phyloP scores from a whole-genome alignment of 2,329 filamentous ascomycete genomes.

The Pseudogymnoascus sp. region DNA sequence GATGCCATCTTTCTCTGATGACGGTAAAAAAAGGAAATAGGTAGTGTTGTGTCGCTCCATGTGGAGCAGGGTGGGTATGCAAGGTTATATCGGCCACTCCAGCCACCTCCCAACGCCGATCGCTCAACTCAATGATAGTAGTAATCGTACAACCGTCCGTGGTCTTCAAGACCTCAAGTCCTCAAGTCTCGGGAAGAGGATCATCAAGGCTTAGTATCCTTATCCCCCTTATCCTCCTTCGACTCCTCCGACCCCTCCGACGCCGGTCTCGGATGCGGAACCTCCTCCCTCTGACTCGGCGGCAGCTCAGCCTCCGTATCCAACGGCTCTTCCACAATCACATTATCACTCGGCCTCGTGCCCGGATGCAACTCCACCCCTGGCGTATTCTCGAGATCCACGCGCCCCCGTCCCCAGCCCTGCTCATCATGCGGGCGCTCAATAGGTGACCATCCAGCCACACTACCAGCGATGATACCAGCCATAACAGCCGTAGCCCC shows the following conservation, averaged over 20 bases:
- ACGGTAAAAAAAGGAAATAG: not conserved
- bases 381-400: conserved; percentile 35
- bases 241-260: not conserved
- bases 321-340: conserved; percentile 36
- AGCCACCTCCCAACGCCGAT: not conserved
- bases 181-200: not conserved
- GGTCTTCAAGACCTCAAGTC: not conserved
- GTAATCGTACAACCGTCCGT: not conserved
- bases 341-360: conserved; percentile 39
- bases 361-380: conserved; percentile 41
- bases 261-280: not conserved
- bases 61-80: not conserved
- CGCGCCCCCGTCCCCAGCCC: conserved; percentile 12
- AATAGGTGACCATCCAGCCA: conserved; percentile 71
- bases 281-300: conserved; percentile 22
- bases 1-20: not conserved
- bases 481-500: conserved; percentile 73
- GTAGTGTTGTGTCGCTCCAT: not conserved
- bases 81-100: not conserved
- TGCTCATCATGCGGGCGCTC: conserved; percentile 60
- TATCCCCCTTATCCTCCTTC: not conserved
- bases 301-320: conserved; percentile 15
- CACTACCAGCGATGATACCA: conserved; percentile 70
- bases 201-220: not conserved
- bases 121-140: not conserved